These are phyloP conservation scores for Plasmopara muralis DNA, from an alignment of 352 stramenopile genomes.

Conservation along the genomic window DNA sequence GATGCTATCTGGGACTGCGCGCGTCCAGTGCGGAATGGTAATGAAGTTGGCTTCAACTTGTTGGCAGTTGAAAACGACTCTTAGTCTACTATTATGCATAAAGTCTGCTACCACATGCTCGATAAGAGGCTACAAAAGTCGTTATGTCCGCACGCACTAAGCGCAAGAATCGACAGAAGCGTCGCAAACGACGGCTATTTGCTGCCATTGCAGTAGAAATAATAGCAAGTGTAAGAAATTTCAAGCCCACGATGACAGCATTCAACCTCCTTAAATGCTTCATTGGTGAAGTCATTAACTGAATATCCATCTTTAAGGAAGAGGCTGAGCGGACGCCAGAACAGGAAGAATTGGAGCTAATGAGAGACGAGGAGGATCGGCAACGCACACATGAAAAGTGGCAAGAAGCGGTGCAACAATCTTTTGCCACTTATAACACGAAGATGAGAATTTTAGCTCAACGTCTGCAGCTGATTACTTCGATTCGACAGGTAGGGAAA, in stretches of 20 bases:
- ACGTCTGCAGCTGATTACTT: conserved; percentile 38
- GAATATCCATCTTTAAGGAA: conserved; percentile 21
- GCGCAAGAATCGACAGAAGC: conserved; percentile 79
- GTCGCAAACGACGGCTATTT: conserved; percentile 57
- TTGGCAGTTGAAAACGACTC: conserved; percentile 14
- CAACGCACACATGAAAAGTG: conserved; percentile 56
- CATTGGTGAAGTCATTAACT: neutral
- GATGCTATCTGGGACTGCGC: conserved; percentile 6
- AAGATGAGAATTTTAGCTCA: conserved; percentile 43
- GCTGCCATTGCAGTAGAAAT: conserved; percentile 50
- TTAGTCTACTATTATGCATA: conserved; percentile 3
- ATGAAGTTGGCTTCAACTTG: conserved; percentile 30
- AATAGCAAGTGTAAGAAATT: conserved; percentile 23
- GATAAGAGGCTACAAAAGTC: conserved; percentile 27
- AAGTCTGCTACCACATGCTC: conserved; percentile 6
- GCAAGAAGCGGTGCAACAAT: conserved; percentile 31
- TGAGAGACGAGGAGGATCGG: conserved; percentile 50
- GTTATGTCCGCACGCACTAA: conserved; percentile 37
- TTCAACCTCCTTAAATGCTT: neutral
- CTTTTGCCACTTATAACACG: conserved; percentile 36
- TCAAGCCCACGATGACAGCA: too few relatives aligned
- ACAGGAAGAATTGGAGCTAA: conserved; percentile 36
- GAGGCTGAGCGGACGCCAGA: conserved; percentile 36
- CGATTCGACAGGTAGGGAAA: conserved; percentile 47
- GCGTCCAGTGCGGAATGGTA: conserved; percentile 20